Base-by-base conservation (phyloP, 257 asterid genomes). In the Craterostigma plantagineum region DNA sequence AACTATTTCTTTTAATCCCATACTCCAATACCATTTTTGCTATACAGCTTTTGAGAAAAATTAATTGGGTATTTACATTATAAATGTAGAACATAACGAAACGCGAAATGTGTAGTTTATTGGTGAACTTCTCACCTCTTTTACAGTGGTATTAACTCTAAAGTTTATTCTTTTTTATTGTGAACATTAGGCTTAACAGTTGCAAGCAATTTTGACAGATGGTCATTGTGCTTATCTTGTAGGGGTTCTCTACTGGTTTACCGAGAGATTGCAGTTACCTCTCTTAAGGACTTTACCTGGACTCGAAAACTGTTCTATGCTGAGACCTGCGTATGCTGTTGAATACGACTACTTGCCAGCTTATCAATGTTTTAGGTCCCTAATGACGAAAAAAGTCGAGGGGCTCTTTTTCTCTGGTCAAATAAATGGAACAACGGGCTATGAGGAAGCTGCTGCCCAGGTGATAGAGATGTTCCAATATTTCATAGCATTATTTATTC, bases 381-480 rank as follows among this genome's bases (percentile, higher is more conserved):
- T 87, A 58, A 87, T 87, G 98, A 87, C 98, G 16, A 87, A 87
- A 65, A 82, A 66, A 61, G 63, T 87, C 34, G 86, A 76, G 71
- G 98, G 98, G 15, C 92, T 87, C 40, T 87, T 87, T 63, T 87
- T 87, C 75, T 82, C 98, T 0, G 98, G 98, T 61, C 98, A 87
- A 65, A 87, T 87, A 63, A 87, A 87, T 58, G 98, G 95, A 52
- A 87, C 98, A 49, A 87, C 98, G 34, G 98, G 98, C 43, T 87
- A 87, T 49, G 98, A 87, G 67, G 98, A 87, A 71, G 98, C 98
- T 49, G 98, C 98, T 58, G 90, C 98, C 33, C 98, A 87, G 98
- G 98, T 87, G 49, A 55, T 62, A 35, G 48, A 48, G 43, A 34
- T 43, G 23, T 53, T 23, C 38, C 10, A 42, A 8, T 38, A 33